Conservation (phyloP, 139 green algal genomes). For the Micromonas commoda region DNA sequence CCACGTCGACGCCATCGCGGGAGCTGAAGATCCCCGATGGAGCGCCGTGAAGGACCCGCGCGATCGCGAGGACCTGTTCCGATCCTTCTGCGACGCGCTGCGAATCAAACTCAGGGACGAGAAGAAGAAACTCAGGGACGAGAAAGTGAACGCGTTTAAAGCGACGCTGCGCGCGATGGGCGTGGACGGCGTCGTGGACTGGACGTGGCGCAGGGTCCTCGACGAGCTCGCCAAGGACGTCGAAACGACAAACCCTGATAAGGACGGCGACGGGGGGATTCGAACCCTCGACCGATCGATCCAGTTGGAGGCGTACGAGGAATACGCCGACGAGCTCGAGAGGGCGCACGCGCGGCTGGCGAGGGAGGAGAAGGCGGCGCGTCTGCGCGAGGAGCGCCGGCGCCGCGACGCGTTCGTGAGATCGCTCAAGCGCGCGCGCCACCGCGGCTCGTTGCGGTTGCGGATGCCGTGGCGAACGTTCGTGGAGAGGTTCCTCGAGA, state of each 20-base stretch:
- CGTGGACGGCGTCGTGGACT: no score
- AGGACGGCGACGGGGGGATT: no score
- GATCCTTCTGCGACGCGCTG: slow-evolving; percentile 39
- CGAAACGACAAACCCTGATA: slow-evolving; percentile 19
- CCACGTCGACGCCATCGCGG: slow-evolving; percentile 44
- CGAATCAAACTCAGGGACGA: slow-evolving; percentile 26
- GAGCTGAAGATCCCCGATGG: slow-evolving; percentile 57
- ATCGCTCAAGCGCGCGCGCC: not conserved
- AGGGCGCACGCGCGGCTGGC: no score
- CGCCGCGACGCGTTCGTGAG: slow-evolving; percentile 21
- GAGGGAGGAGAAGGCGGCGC: slow-evolving; percentile 16
- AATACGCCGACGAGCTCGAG: slow-evolving; percentile 38
- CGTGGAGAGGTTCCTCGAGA: not conserved
- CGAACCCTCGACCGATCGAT: no score
- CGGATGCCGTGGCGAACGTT: slow-evolving; percentile 16
- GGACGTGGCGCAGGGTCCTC: slow-evolving; percentile 38
- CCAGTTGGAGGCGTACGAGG: slow-evolving; percentile 43
- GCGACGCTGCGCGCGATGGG: not conserved
- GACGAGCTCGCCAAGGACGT: slow-evolving; percentile 40
- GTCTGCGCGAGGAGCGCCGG: slow-evolving; percentile 13
- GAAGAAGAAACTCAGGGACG: not conserved
- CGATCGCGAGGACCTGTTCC: slow-evolving; percentile 42
- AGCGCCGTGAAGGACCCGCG: slow-evolving; percentile 28
- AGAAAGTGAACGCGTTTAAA: not conserved
- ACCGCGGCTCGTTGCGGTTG: not conserved